Percentiles rank a stretch among this genome's conserved stretches.
Evolutionary conservation across 306 rosid genomes (phyloP).

Genomic region (Cucumis cinereus): DNA sequence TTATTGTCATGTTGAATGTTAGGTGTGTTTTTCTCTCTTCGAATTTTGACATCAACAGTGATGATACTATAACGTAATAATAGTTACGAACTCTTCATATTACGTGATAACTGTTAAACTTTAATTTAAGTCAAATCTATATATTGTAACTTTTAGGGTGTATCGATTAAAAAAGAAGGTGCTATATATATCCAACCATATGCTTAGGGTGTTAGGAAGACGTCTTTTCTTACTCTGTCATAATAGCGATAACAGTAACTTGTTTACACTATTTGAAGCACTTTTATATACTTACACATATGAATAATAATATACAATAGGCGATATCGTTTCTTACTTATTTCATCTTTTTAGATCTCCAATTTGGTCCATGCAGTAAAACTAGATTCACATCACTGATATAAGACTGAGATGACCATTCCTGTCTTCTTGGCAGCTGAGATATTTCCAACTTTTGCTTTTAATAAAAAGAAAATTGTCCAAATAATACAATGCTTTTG

Average conservation of each 20-base stretch:
- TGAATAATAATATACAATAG: too few species aligned
- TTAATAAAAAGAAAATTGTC: not conserved
- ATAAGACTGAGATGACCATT: not conserved
- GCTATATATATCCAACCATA: too few species aligned
- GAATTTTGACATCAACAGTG: too few species aligned
- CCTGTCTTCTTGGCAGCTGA: not conserved
- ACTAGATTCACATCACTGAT: not conserved
- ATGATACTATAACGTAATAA: too few species aligned
- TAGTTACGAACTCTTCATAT: too few species aligned
- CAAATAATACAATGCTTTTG: not conserved
- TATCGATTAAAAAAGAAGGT: too few species aligned
- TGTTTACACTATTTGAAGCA: not conserved
- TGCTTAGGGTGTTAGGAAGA: too few species aligned
- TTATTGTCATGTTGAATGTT: too few species aligned
- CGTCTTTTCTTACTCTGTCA: too few species aligned
- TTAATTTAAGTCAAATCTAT: not conserved
- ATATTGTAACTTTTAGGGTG: too few species aligned
- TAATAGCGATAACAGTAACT: not conserved
- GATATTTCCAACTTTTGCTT: not conserved
- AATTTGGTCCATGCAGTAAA: not conserved
- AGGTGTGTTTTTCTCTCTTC: too few species aligned
- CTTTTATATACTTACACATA: not conserved
- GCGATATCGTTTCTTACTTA: not conserved
- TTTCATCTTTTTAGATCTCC: too few species aligned
- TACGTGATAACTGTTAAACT: not conserved